Evolutionary conservation across 2,329 filamentous ascomycete genomes (phyloP), one percentile per base, ranked within the genome.

Genomic region (Pestalotiopsis sp.): DNA sequence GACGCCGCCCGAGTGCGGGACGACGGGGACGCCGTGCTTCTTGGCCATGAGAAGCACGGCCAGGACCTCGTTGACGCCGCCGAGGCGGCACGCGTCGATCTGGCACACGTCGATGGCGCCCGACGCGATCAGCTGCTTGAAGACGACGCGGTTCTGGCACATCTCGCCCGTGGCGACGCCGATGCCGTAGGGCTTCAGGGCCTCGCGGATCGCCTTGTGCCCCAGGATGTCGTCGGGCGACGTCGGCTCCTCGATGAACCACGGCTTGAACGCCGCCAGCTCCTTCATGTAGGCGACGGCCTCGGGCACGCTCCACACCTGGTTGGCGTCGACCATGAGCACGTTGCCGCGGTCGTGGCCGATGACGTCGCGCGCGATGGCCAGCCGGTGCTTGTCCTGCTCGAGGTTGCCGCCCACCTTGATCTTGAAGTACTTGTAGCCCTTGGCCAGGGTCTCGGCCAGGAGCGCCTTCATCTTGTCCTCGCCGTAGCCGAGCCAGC

Each of bases 241-340:
- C 14, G 94, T 97, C 2, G 94, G 94, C 86, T 97, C 94, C 83
- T 97, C 94, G 77, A 97, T 97, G 83, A 97, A 97, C 92, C 93
- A 96, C 36, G 92, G 92, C 85, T 92, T 92, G 84, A 94, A 97
- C 75, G 94, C 90, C 68, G 88, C 88, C 61, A 97, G 89, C 77
- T 93, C 81, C 77, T 91, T 87, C 93, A 97, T 97, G 84, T 95
- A 94, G 71, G 88, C 88, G 74, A 97, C 94, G 7, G 94, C 94
- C 82, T 97, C 93, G 1, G 93, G 93, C 45, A 97, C 94, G 64
- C 91, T 93, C 94, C 94, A 97, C 69, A 96, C 87, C 84, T 97
- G 94, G 83, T 97, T 97, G 65, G 94, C 94, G 82, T 97, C 94
- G 13, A 97, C 91, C 94, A 97, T 97, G 74, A 97, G 86, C 66